phyloP scores from a whole-genome alignment of 164 flowering plant species.

The Cinnamomum micranthum region DNA sequence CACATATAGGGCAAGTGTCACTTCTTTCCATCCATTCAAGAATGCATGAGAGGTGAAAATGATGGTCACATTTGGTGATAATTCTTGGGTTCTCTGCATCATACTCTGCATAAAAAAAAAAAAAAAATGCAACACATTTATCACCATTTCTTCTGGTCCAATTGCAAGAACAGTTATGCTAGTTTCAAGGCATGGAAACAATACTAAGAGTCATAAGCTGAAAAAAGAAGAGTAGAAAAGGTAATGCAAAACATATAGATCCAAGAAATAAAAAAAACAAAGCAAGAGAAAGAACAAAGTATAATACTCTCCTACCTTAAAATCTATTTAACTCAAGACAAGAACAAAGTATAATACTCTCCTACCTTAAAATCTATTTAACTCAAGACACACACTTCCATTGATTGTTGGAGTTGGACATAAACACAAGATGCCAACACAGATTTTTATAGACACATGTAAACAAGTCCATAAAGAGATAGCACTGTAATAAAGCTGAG shows the following conservation, averaged over 20 bases:
- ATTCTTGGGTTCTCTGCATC: slow-evolving; percentile 64
- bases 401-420: too few relatives aligned
- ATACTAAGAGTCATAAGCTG: neutral
- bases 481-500: too few relatives aligned
- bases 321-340: too few relatives aligned
- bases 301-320: too few relatives aligned
- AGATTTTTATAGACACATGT: too few relatives aligned
- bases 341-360: too few relatives aligned
- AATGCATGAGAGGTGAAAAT: slow-evolving; percentile 84
- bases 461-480: too few relatives aligned
- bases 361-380: too few relatives aligned
- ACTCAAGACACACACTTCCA: too few relatives aligned
- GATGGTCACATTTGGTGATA: slow-evolving; percentile 64
- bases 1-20: slow-evolving; percentile 77
- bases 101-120: slow-evolving; percentile 48
- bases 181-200: neutral
- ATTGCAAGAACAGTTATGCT: neutral
- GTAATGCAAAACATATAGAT: too few relatives aligned
- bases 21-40: slow-evolving; percentile 97
- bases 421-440: too few relatives aligned
- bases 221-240: neutral
- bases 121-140: neutral
- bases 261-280: neutral
- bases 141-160: slow-evolving; percentile 4
- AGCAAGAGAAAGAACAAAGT: too few relatives aligned